These are phyloP conservation scores for Amanita thiersii DNA, from an alignment of 768 basidiomycete genomes.

Conservation along the genomic window DNA sequence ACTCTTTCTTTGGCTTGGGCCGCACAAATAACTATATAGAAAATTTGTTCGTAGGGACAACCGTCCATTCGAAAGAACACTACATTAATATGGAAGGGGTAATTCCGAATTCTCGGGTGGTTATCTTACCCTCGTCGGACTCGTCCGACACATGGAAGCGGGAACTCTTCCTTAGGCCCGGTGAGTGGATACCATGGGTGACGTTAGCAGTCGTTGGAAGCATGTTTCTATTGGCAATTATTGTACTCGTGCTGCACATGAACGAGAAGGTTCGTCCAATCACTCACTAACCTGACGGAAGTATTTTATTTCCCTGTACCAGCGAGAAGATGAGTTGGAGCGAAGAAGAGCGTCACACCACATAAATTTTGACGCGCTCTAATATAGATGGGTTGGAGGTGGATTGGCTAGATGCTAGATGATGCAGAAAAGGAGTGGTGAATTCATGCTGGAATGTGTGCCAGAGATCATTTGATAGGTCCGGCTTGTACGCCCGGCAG, in stretches of 20 bases:
- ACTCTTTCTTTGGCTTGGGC: slow-evolving; percentile 93
- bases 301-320: slow-evolving; percentile 11
- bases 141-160: slow-evolving; percentile 68
- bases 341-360: slow-evolving; percentile 83
- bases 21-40: slow-evolving; percentile 99
- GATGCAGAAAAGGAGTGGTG: no score
- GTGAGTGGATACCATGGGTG: slow-evolving; percentile 97
- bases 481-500: slow-evolving; percentile 1
- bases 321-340: slow-evolving; percentile 95
- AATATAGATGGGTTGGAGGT: slow-evolving; percentile 14
- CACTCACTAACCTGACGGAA: background rate
- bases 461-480: background rate
- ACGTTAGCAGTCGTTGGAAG: slow-evolving; percentile 78
- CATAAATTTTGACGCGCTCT: slow-evolving; percentile 96
- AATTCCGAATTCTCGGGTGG: slow-evolving; percentile 93
- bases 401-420: background rate
- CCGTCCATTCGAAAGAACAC: slow-evolving; percentile 61
- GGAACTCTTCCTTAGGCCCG: slow-evolving; percentile 86
- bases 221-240: slow-evolving; percentile 64
- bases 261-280: slow-evolving; percentile 75
- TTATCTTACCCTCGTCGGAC: slow-evolving; percentile 74
- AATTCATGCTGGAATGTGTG: no score
- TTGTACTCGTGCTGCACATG: slow-evolving; percentile 81
- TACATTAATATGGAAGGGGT: slow-evolving; percentile 94
- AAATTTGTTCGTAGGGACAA: slow-evolving; percentile 94